Evolutionary conservation across 2,329 filamentous ascomycete species (phyloP).

Genomic region (Fusarium tanahbumbuense): DNA sequence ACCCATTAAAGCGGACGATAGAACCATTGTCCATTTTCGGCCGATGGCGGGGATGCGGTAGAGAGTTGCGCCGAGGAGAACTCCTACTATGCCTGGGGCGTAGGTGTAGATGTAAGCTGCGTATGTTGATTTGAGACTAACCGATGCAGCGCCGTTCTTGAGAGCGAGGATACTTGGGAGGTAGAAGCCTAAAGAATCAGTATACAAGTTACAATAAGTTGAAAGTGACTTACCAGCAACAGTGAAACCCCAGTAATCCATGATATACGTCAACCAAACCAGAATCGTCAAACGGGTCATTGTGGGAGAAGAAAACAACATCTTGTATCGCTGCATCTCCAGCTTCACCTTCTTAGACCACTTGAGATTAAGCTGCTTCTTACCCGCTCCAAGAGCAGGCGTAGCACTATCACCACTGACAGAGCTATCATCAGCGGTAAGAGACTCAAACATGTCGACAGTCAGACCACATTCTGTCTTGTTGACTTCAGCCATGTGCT

Average conservation of each 20-base stretch:
- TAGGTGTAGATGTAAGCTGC: constrained; percentile 66
- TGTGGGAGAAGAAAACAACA: constrained; percentile 49
- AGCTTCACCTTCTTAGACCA: constrained; percentile 32
- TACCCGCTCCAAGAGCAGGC: constrained; percentile 25
- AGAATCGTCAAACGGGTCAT: constrained; percentile 53
- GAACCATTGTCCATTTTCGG: constrained; percentile 57
- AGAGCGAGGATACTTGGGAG: constrained; percentile 62
- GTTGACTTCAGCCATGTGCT: constrained; percentile 58
- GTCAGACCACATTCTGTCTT: constrained; percentile 52
- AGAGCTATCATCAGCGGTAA: constrained; percentile 43
- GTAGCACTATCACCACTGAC: constrained; percentile 32
- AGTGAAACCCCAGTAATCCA: constrained; percentile 55
- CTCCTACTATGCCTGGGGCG: constrained; percentile 62
- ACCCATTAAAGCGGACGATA: constrained; percentile 59
- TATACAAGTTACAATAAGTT: too few species aligned
- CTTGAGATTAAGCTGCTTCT: constrained; percentile 25
- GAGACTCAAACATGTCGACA: constrained; percentile 50
- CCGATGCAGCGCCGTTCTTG: constrained; percentile 60
- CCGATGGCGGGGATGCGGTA: constrained; percentile 54
- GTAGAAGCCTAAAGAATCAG: constrained; percentile 49
- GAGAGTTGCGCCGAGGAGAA: constrained; percentile 59
- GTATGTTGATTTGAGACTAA: constrained; percentile 61
- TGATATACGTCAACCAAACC: constrained; percentile 54
- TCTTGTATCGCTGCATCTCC: constrained; percentile 46
- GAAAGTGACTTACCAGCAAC: constrained; percentile 48